A percentile compares a stretch with the other conserved stretches of the same genome.
These are phyloP conservation scores for Bromus sterilis DNA, from an alignment of 176 grass and related monocot species.

Conservation along the genomic window DNA sequence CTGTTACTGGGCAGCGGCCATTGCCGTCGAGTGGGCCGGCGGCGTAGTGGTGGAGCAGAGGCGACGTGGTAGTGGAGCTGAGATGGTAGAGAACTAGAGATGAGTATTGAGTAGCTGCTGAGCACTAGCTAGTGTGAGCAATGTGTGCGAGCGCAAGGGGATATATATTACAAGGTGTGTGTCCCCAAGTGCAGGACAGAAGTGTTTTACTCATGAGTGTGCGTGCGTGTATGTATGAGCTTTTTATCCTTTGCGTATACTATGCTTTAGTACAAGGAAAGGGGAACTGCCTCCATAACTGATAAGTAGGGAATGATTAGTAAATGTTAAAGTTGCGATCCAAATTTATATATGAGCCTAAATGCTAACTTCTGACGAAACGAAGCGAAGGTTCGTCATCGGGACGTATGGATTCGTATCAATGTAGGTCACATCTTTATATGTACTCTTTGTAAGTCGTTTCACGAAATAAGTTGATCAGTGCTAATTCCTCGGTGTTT, in stretches of 20 bases:
- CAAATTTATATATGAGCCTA: too few relatives aligned
- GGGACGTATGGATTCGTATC: too few relatives aligned
- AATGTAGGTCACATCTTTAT: too few relatives aligned
- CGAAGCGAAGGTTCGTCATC: too few relatives aligned
- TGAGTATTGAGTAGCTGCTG: too few relatives aligned
- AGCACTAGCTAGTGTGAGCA: slow-evolving; percentile 4
- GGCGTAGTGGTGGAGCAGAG: slow-evolving; percentile 27
- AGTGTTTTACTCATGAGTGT: neutral
- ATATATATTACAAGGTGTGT: slow-evolving; percentile 29
- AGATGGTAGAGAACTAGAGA: neutral
- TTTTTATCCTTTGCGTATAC: neutral
- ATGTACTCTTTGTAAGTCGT: too few relatives aligned
- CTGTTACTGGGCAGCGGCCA: slow-evolving; percentile 31
- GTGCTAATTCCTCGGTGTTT: too few relatives aligned
- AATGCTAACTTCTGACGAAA: too few relatives aligned
- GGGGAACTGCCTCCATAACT: neutral
- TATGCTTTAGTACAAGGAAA: neutral
- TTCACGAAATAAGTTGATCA: too few relatives aligned
- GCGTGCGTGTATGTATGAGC: neutral
- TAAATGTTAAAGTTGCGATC: too few relatives aligned
- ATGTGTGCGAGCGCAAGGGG: slow-evolving; percentile 39
- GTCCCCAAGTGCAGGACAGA: neutral
- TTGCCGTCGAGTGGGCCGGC: slow-evolving; percentile 13
- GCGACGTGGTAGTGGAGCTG: slow-evolving; percentile 24
- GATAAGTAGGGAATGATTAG: slow-evolving; percentile 34